Evolutionary conservation across 2,329 filamentous ascomycete species (phyloP), one percentile per base, ranked within the genome.

Genomic region (Aspergillus pseudonomiae): DNA sequence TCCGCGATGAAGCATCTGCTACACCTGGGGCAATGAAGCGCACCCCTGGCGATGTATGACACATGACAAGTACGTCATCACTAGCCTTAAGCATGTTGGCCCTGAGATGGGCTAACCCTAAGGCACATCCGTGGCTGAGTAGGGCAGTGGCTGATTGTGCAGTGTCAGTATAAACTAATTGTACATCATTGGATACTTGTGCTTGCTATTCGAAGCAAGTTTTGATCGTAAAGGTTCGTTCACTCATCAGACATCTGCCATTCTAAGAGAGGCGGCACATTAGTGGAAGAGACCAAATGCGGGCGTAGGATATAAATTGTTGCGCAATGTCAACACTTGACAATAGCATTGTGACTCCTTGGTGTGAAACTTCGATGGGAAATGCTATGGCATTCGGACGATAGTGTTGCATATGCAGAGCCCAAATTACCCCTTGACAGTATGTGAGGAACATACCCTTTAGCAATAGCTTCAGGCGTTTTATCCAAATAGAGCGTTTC

Each of bases 81-180:
- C 6, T 39, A 55, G 34, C 52, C 32, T 14, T 26, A 39, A 36
- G 4, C 5, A 39, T 55, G 34, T 36, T 26, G 21, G 34, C 32
- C 16, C 30, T 11, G 21, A 34, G 16, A 32, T 11, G 30, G 28
- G 30, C 52, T 36, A 36, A 26, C 30, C 32, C 32, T 16, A 55
- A 34, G 52, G 52, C 52, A 39, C 52, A 26, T 11, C 52, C 14
- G 32, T 55, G 52, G 52, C 52, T 55, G 52, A 55, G 30, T 36
- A 54, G 52, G 32, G 21, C 21, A 36, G 52, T 39, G 21, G 34
- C 52, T 39, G n/a, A 16, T 26, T 46, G 26, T 26, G 32, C 11
- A 26, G 14, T 24, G 32, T 36, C 34, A 36, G 5, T 39, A 36
- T 36, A 30, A 26, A 9, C 2, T 14, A 26, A 11, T 14, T 55